phyloP scores from a whole-genome alignment of 2,329 filamentous ascomycete genomes.

The Teratosphaeria epicoccoides region DNA sequence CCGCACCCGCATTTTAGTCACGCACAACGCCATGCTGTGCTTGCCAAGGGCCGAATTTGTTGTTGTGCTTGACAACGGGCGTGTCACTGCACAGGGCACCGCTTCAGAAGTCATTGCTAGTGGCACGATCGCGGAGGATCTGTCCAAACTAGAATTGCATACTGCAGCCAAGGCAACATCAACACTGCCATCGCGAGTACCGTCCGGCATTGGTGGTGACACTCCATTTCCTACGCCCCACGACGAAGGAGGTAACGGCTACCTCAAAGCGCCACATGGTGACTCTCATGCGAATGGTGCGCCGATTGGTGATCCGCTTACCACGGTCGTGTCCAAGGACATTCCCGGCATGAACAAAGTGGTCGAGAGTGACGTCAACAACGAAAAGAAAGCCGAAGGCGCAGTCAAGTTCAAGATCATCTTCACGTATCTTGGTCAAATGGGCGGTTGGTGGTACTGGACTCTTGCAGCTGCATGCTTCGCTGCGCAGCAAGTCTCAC shows the following conservation, averaged over 20 bases:
- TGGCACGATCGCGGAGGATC: conserved; percentile 80
- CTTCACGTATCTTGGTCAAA: conserved; percentile 70
- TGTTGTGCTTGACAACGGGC: conserved; percentile 79
- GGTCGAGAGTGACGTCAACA: conserved; percentile 41
- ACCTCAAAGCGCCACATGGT: conserved; percentile 35
- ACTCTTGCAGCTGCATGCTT: conserved; percentile 64
- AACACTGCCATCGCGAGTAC: conserved; percentile 62
- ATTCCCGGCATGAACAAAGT: conserved; percentile 28
- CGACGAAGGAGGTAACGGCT: conserved; percentile 27
- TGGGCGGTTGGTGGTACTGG: conserved; percentile 99
- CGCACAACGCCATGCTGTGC: conserved; percentile 86
- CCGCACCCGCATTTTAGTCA: conserved; percentile 88
- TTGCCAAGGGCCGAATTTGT: conserved; percentile 70
- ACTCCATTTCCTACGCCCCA: conserved; percentile 21
- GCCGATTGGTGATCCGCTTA: conserved; percentile 34
- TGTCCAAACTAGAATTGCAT: conserved; percentile 51
- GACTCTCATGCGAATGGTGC: conserved; percentile 24
- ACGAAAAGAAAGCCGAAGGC: conserved; percentile 71
- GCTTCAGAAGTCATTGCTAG: conserved; percentile 69
- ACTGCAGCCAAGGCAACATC: conserved; percentile 56
- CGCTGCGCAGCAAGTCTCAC: conserved; percentile 68
- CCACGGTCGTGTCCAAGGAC: conserved; percentile 34
- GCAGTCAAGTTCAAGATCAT: conserved; percentile 84
- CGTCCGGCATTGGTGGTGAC: conserved; percentile 61
- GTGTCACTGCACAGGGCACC: conserved; percentile 64